Base-by-base conservation (phyloP, 345 rosid genomes). In the Theobroma cacao region DNA sequence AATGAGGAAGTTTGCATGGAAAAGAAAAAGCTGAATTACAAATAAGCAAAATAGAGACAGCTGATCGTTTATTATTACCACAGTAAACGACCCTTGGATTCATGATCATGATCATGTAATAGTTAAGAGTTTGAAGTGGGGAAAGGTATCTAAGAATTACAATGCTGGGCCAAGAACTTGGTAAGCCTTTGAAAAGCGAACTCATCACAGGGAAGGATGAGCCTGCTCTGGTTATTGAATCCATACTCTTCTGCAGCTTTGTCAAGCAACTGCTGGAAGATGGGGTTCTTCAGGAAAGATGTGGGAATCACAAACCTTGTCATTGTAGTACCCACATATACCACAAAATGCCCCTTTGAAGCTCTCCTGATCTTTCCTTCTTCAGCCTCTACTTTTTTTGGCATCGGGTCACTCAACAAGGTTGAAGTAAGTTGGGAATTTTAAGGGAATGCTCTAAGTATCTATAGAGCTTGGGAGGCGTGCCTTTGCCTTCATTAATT, bases 231-330 rank as follows among this genome's bases (percentile, higher is more conserved):
- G 41, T 63, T 33, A 18, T 74, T 56, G 40, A 76, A 82, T 5
- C 87, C 87, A 34, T 58, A 84, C 56, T 82, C 85, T 53, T 84
- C 85, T 15, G 81, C 85, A 53, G 83, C 79, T 62, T 77, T 79
- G 5, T 84, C 79, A 8, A 79, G 74, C 81, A 82, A 56, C 33
- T 77, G 36, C 66, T 77, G 82, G 65, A 84, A 82, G 31, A 17
- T 56, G 7, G 83, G 77, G 34, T n/a, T 55, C 67, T 82, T 81
- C 61, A 82, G 50, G 75, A 50, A 82, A 70, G 81, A 43, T 4
- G 61, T 72, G 14, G 83, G 85, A 28, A 82, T 69, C 0, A 79
- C 81, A 64, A 66, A 73, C 79, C 87, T 79, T 38, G 28, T 77
- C 83, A 77, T 76, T 63, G 79, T 77, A 30, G 18, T 48, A 10